These are phyloP conservation scores for Hymenoscyphus fraxineus DNA, from an alignment of 2,329 filamentous ascomycete species.

Conservation along the genomic window DNA sequence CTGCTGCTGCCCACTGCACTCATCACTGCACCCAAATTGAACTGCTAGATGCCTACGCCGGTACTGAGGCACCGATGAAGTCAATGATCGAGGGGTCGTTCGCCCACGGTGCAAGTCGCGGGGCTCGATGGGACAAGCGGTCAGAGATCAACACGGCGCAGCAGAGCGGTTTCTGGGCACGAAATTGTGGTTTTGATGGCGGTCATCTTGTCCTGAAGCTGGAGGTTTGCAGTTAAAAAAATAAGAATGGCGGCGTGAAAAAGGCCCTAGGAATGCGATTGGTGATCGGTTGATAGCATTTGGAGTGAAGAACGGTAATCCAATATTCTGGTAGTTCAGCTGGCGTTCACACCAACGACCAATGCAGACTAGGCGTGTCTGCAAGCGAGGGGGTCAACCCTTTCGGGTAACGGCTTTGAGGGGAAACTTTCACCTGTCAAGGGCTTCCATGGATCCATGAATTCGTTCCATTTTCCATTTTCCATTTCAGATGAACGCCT, in stretches of 20 bases:
- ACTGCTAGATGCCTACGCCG: too few species aligned
- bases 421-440: slow-evolving; percentile 1
- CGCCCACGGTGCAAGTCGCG: not conserved
- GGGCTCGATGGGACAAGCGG: not conserved
- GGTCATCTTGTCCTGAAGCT: not conserved
- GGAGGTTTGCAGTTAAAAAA: not conserved
- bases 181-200: not conserved
- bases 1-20: not conserved
- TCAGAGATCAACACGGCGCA: not conserved
- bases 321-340: slow-evolving; percentile 4
- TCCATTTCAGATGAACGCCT: slow-evolving; percentile 2
- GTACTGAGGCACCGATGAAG: not conserved
- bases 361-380: not conserved
- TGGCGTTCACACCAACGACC: not conserved
- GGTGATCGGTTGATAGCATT: not conserved
- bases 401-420: not conserved
- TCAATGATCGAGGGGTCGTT: not conserved
- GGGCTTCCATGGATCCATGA: not conserved
- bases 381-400: slow-evolving; percentile 1
- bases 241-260: not conserved
- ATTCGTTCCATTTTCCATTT: not conserved
- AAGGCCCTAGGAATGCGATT: not conserved
- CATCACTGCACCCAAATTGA: too few species aligned
- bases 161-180: not conserved
- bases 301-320: not conserved